Conservation (phyloP, 2,329 filamentous ascomycete species). For the Stachybotrys echinatus region DNA sequence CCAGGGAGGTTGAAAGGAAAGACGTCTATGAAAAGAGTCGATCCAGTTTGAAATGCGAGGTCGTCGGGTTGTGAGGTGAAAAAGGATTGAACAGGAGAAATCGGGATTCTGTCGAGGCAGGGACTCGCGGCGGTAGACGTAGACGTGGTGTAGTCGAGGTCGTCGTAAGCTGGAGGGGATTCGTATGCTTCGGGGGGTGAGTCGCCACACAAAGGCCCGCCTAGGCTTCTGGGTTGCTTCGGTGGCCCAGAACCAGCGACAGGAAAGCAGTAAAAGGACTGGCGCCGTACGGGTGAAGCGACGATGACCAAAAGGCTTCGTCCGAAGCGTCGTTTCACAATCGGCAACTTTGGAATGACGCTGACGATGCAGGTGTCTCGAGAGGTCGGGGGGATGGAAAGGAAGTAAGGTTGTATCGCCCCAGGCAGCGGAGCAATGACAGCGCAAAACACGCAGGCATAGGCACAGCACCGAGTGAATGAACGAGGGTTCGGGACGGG, state of each 20-base stretch:
- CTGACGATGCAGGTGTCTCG: not conserved
- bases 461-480: not conserved
- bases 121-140: not conserved
- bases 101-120: not conserved
- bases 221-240: conserved; percentile 10
- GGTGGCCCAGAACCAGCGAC: not conserved
- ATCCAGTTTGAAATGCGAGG: not conserved
- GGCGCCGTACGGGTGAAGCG: not conserved
- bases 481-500: not conserved
- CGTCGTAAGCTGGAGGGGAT: conserved; percentile 20
- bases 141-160: conserved; percentile 13
- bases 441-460: not conserved
- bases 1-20: not conserved
- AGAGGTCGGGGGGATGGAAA: not conserved
- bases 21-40: not conserved
- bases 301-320: not conserved
- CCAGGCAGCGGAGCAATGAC: not conserved
- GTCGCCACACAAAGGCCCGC: conserved; percentile 11
- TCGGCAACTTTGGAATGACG: not conserved
- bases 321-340: not conserved
- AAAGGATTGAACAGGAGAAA: not conserved
- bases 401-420: not conserved
- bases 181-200: conserved; percentile 16
- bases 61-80: not conserved
- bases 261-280: not conserved